Evolutionary conservation across 2,329 filamentous ascomycete species (phyloP).

Genomic region (Plectosphaerella plurivora): DNA sequence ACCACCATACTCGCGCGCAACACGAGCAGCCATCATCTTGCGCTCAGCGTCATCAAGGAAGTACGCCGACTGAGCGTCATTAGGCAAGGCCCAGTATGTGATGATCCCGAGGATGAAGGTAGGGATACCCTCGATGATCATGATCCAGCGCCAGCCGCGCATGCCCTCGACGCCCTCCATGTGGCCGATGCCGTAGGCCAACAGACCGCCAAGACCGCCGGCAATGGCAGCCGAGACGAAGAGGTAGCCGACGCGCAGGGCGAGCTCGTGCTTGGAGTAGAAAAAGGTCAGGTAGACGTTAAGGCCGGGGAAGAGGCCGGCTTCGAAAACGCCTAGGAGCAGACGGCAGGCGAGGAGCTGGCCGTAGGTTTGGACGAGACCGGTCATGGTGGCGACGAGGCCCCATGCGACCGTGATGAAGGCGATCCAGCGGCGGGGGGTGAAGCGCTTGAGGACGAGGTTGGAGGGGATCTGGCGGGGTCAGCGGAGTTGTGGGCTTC

Average conservation of each 20-base stretch:
- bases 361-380: slow-evolving; percentile 61
- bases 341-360: slow-evolving; percentile 65
- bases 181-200: slow-evolving; percentile 70
- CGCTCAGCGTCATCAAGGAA: slow-evolving; percentile 19
- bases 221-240: slow-evolving; percentile 68
- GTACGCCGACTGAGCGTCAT: slow-evolving; percentile 36
- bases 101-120: slow-evolving; percentile 45
- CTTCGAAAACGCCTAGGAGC: slow-evolving; percentile 64
- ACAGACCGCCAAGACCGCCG: slow-evolving; percentile 66
- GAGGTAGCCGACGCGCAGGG: slow-evolving; percentile 67
- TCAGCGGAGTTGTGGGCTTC: not conserved
- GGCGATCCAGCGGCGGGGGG: slow-evolving; percentile 58
- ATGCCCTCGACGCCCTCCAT: slow-evolving; percentile 64
- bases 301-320: slow-evolving; percentile 65
- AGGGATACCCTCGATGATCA: slow-evolving; percentile 50
- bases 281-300: slow-evolving; percentile 70
- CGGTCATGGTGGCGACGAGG: slow-evolving; percentile 64
- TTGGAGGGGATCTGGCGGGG: slow-evolving; percentile 50
- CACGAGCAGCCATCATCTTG: slow-evolving; percentile 26
- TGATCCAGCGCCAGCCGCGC: slow-evolving; percentile 68
- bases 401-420: slow-evolving; percentile 64
- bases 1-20: slow-evolving; percentile 37
- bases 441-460: slow-evolving; percentile 58
- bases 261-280: slow-evolving; percentile 70
- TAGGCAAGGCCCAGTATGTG: slow-evolving; percentile 49